Conservation (phyloP, 2,329 filamentous ascomycete species). For the Westerdykella ornata region DNA sequence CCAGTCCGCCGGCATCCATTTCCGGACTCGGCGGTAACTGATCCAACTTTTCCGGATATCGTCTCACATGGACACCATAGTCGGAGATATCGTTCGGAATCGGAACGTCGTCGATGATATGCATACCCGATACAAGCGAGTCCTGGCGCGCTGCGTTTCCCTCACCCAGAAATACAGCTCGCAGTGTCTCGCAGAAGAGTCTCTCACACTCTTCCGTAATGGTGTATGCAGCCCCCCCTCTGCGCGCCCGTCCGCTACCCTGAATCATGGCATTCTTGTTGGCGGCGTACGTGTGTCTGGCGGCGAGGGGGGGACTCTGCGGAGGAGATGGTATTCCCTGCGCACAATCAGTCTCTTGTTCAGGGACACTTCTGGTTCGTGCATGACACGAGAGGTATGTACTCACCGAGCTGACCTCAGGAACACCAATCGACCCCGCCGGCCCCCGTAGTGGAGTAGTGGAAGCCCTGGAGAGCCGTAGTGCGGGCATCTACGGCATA, state of each 20-base stretch:
- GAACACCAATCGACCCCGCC: conserved; percentile 50
- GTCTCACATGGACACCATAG: conserved; percentile 22
- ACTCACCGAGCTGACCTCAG: conserved; percentile 42
- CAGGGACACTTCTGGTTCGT: background rate
- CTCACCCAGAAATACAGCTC: conserved; percentile 93
- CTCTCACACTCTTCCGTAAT: conserved; percentile 99
- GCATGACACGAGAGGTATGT: background rate
- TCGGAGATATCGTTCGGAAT: conserved; percentile 23
- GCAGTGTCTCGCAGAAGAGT: conserved; percentile 97
- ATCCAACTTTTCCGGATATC: conserved; percentile 18
- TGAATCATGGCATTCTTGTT: conserved; percentile 14
- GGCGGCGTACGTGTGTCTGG: conserved; percentile 57
- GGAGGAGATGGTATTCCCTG: conserved; percentile 79
- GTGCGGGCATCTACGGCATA: conserved; percentile 70
- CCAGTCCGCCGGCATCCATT: conserved; percentile 18
- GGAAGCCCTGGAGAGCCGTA: conserved; percentile 70
- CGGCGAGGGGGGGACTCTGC: conserved; percentile 83
- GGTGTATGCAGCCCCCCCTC: conserved; percentile 89
- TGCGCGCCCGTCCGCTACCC: conserved; percentile 37
- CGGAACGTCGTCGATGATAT: conserved; percentile 19
- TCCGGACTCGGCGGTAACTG: conserved; percentile 35
- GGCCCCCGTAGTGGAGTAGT: conserved; percentile 92
- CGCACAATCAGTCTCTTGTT: conserved; percentile 8
- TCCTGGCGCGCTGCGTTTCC: conserved; percentile 67
- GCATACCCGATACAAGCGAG: conserved; percentile 82